Conservation (phyloP, 495 filamentous ascomycete species). For the Parachaetomium inaequale region DNA sequence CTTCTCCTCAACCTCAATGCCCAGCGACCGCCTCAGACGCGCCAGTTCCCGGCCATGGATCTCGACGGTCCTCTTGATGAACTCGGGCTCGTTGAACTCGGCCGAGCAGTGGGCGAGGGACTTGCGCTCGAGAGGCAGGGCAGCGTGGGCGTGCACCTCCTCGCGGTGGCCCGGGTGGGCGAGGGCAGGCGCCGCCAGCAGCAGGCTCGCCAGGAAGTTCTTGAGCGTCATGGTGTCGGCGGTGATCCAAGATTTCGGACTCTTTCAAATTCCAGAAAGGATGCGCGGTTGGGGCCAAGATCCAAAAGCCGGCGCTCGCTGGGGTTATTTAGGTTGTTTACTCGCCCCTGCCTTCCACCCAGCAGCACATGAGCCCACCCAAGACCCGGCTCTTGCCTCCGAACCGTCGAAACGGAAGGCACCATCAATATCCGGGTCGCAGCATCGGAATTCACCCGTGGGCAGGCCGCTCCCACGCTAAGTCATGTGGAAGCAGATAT, state of each 20-base stretch:
- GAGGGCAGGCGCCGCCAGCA: conserved; percentile 30
- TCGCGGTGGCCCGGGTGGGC: conserved; percentile 32
- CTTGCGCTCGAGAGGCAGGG: conserved; percentile 29
- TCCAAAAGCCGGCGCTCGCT: not conserved
- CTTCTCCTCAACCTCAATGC: conserved; percentile 12
- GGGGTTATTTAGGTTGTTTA: not conserved
- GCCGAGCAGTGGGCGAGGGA: conserved; percentile 32
- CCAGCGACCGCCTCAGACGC: conserved; percentile 22
- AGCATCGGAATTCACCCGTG: conserved; percentile 12
- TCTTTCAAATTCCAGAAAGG: not conserved
- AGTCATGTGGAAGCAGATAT: conserved; percentile 6
- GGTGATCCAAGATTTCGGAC: not conserved
- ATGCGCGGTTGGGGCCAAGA: not conserved
- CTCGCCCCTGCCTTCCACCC: not conserved
- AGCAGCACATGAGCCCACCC: not conserved
- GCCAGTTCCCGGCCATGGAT: conserved; percentile 29
- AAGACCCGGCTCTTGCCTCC: not conserved
- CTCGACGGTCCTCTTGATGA: conserved; percentile 31
- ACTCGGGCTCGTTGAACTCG: conserved; percentile 30
- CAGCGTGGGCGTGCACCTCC: conserved; percentile 25
- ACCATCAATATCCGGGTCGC: conserved; percentile 1
- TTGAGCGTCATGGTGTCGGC: conserved; percentile 29
- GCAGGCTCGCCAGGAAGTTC: conserved; percentile 22
- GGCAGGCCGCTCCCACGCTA: not conserved
- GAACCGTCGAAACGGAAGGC: not conserved